Conservation (phyloP, 1,139 yeast genomes). For the Suhomyces bolitotheri region DNA sequence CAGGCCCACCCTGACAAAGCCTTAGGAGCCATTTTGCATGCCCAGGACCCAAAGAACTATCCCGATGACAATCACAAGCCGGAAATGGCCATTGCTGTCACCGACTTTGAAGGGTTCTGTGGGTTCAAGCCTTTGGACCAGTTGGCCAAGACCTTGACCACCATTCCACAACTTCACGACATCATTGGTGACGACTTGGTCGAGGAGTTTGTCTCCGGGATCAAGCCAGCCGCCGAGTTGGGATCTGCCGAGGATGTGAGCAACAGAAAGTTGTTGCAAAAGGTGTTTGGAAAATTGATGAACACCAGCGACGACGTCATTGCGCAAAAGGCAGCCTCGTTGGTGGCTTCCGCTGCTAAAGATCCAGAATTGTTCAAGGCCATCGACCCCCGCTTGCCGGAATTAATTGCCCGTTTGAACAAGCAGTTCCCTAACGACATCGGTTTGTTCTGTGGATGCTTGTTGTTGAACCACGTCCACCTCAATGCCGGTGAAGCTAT, state of each 20-base stretch:
- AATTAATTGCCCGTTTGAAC: conserved; percentile 72
- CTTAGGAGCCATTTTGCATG: conserved; percentile 74
- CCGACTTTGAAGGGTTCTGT: conserved; percentile 95
- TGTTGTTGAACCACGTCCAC: conserved; percentile 82
- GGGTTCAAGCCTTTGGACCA: conserved; percentile 92
- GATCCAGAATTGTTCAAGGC: conserved; percentile 51
- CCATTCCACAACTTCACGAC: conserved; percentile 72
- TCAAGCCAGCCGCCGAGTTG: conserved; percentile 44
- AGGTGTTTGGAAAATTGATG: conserved; percentile 81
- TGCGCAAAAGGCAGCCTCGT: conserved; percentile 51
- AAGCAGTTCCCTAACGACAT: conserved; percentile 90
- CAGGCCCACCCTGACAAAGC: conserved; percentile 98
- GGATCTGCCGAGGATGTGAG: conserved; percentile 49
- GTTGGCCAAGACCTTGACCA: conserved; percentile 62
- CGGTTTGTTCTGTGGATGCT: conserved; percentile 94
- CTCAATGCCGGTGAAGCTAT: conserved; percentile 93
- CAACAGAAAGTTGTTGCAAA: conserved; percentile 68
- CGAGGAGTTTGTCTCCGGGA: conserved; percentile 50
- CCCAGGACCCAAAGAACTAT: conserved; percentile 84
- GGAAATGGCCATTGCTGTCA: conserved; percentile 97
- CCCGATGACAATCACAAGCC: conserved; percentile 99
- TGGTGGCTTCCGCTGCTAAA: conserved; percentile 61
- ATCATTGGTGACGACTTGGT: conserved; percentile 67
- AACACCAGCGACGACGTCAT: conserved; percentile 63
- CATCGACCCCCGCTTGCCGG: conserved; percentile 56